phyloP scores from a whole-genome alignment of 2,329 filamentous ascomycete species.

The Aspergillus glaucus region DNA sequence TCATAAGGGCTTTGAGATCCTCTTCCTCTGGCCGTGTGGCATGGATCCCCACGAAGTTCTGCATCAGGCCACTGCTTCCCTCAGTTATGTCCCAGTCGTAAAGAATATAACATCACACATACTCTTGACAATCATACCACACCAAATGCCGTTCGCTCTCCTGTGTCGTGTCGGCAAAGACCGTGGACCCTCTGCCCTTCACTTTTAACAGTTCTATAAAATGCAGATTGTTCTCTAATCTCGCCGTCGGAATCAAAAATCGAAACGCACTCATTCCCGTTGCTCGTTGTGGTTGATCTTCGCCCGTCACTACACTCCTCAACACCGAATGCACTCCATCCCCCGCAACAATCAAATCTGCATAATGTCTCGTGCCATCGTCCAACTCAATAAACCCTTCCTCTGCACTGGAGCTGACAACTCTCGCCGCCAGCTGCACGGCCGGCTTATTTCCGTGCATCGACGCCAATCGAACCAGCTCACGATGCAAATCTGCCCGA shows the following conservation, averaged over 20 bases:
- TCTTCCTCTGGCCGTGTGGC: slow-evolving; percentile 1
- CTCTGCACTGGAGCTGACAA: slow-evolving; percentile 6
- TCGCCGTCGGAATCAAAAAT: slow-evolving; percentile 16
- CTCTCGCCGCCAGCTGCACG: neutral
- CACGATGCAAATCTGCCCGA: slow-evolving; percentile 11
- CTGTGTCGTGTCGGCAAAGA: slow-evolving; percentile 15
- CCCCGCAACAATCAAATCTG: slow-evolving; percentile 26
- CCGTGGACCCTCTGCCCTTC: slow-evolving; percentile 10
- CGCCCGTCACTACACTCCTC: slow-evolving; percentile 5
- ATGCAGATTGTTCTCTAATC: slow-evolving; percentile 24
- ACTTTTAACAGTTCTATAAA: slow-evolving; percentile 30
- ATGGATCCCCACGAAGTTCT: slow-evolving; percentile 25
- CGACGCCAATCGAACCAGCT: slow-evolving; percentile 12
- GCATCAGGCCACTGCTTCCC: slow-evolving; percentile 15
- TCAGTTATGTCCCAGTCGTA: no score
- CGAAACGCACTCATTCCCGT: slow-evolving; percentile 20
- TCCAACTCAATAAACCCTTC: slow-evolving; percentile 12
- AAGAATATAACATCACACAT: neutral
- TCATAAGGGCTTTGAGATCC: slow-evolving; percentile 12
- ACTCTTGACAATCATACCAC: slow-evolving; percentile 26
- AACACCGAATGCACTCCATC: slow-evolving; percentile 23
- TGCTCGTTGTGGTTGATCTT: neutral
- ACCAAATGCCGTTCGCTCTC: slow-evolving; percentile 18
- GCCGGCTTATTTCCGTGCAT: no score
- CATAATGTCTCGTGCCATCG: slow-evolving; percentile 14